phyloP scores from a whole-genome alignment of 1,284 basidiomycete genomes.

The Xanthoconium separans region DNA sequence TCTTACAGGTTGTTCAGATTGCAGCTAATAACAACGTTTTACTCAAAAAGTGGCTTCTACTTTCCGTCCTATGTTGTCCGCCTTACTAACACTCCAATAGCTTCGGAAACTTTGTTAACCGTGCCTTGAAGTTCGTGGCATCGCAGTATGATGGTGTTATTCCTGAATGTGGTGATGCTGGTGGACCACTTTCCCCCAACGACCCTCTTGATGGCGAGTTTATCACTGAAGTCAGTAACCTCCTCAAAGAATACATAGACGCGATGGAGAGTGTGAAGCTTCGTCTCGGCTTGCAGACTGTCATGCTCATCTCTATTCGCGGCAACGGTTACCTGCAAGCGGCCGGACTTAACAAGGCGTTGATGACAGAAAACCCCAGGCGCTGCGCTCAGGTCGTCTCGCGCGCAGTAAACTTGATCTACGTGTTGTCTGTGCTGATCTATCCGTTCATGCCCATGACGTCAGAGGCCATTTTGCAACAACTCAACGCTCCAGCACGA shows the following conservation, averaged over 20 bases:
- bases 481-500: constrained; percentile 89
- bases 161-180: constrained; percentile 72
- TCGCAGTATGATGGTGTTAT: constrained; percentile 84
- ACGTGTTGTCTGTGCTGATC: constrained; percentile 80
- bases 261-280: constrained; percentile 93
- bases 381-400: constrained; percentile 91
- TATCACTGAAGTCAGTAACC: constrained; percentile 76
- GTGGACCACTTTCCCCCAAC: constrained; percentile 67
- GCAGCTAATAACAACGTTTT: constrained; percentile 93
- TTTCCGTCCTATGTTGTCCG: background rate
- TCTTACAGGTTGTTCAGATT: constrained; percentile 48
- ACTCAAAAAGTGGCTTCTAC: constrained; percentile 76
- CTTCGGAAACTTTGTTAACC: constrained; percentile 98
- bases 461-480: constrained; percentile 76
- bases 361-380: constrained; percentile 78
- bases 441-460: constrained; percentile 98
- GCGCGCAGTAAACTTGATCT: constrained; percentile 92
- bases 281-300: constrained; percentile 80
- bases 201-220: constrained; percentile 77
- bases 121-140: constrained; percentile 87
- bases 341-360: constrained; percentile 87
- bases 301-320: constrained; percentile 90
- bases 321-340: constrained; percentile 96
- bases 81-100: constrained; percentile 38
- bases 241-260: constrained; percentile 81